Evolutionary conservation across 495 filamentous ascomycete species (phyloP), one percentile per base, ranked within the genome.

Genomic region (Sphaerosporella brunnea): DNA sequence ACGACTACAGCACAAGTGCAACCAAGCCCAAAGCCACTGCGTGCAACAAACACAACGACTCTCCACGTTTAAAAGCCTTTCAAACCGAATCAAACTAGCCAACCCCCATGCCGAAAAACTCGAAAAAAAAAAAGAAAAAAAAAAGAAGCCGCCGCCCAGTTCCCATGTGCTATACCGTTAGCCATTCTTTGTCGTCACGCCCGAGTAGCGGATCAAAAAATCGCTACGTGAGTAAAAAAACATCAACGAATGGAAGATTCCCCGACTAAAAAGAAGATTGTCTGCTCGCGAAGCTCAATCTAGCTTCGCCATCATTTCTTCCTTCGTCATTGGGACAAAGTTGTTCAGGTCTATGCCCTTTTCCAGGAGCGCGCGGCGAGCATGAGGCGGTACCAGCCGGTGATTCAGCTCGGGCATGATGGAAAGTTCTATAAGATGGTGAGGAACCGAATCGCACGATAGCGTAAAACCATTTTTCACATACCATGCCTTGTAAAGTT

Each of bases 261-360:
- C 40, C 43, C 25, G 53, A 57, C 24, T 52, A 55, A 49, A 46
- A 48, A 46, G 54, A 51, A 62, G 50, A 61, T 53, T 44, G 51
- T 48, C 52, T 39, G 51, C 53, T 58, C 54, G 59, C 52, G 61
- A 53, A 66, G 54, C 58, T 92, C 84, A 97, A 67, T 97, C 90
- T 65, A 97, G 72, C 63, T 85, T 84, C 36, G 90, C 90, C 73
- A 93, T 81, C 90, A 97, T 97, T 60, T 96, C 84, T 50, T 86
- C 78, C 68, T 84, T 90, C 42, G 79, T 64, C 67, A 96, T 73
- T 11, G 90, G 90, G 53, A 73, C 81, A 62, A 97, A 86, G 62
- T 87, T 88, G 63, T 96, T 82, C 62, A 93, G 82, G 64, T 95
- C 87, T 51, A 97, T 73, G 26, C 86, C 86, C 35, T 77, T 78